Base-by-base conservation (phyloP, 164 flowering plant species). In the Nymphaea thermarum region DNA sequence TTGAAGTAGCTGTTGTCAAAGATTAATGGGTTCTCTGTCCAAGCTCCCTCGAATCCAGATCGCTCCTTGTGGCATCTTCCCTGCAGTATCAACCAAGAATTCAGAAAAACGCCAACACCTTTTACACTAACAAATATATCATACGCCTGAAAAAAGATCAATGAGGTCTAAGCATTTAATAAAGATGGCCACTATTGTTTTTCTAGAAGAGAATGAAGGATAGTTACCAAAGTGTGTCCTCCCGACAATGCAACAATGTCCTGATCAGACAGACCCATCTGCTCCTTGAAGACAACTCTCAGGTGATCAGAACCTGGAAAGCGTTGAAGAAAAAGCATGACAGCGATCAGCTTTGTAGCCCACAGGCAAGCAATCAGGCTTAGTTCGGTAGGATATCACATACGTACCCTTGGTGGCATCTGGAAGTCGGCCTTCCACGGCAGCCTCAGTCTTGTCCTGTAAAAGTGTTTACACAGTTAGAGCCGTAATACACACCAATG, bases 371-470 rank as follows among this genome's bases (percentile, higher is more conserved):
- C 60, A 8, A 8, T 55, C 10, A 55, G 16, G 60, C 16, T 16
- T 8, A 55, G 36, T 25, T 25, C 36, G 36, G 1, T 25, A 25
- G 57, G 0, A 15, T 15, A 51, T n/a, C 18, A 6, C 18, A 64
- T 43, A 76, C 84, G 66, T 47, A 89, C 98, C 98, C 81, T 83
- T 77, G 69, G 89, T 87, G 42, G 98, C 97, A 83, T 89, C 85
- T 72, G 98, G 98, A 43, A 93, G 77, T 68, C 98, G 98, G n/a
- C 98, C 98, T 71, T 91, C 98, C 2, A 79, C 80, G 5, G 98
- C 96, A 70, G 97, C 87, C 63, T 78, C 76, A 5, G 80, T 72
- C 77, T 89, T 89, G 87, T 93, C 98, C 98, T 93, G 85, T 60
- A 11, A 62, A 43, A 25, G 36, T 25, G 36, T 25, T 1, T 25